Evolutionary conservation across 495 filamentous ascomycete genomes (phyloP).

Genomic region (Penicillium mononematosum): DNA sequence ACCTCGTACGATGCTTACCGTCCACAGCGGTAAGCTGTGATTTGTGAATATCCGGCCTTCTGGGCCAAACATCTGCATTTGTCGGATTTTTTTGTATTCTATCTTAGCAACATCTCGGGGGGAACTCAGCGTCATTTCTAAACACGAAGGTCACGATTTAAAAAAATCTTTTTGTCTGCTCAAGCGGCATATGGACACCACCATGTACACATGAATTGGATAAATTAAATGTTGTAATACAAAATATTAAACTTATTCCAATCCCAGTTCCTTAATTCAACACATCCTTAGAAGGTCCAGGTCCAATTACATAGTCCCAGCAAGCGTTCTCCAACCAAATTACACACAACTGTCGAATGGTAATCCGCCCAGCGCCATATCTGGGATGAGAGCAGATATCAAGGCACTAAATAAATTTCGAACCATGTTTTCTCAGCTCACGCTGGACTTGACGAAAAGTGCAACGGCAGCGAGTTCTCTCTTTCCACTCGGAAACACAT

Average conservation of each 20-base stretch:
- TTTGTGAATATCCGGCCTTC: not conserved
- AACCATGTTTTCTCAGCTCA: not conserved
- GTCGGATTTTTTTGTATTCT: not conserved
- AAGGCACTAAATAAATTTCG: too few species aligned
- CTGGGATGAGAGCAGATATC: too few species aligned
- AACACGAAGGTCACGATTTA: conserved; percentile 13
- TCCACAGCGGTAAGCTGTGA: conserved; percentile 24
- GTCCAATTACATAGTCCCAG: too few species aligned
- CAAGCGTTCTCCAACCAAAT: too few species aligned
- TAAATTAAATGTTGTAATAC: not conserved
- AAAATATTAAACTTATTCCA: not conserved
- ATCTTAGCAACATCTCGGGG: not conserved
- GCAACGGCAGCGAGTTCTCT: not conserved
- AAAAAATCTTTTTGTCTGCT: conserved; percentile 1
- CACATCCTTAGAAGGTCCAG: too few species aligned
- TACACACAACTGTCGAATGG: too few species aligned
- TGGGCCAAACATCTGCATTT: conserved; percentile 1
- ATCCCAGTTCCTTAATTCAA: not conserved
- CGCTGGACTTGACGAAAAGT: not conserved
- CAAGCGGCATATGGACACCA: not conserved
- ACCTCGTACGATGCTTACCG: conserved; percentile 48
- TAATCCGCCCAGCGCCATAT: too few species aligned
- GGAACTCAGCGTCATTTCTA: conserved; percentile 1
- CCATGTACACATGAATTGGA: not conserved
- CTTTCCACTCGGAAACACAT: too few species aligned